Conservation (phyloP, 2,329 filamentous ascomycete species). For the Sarocladium brachiariae region DNA sequence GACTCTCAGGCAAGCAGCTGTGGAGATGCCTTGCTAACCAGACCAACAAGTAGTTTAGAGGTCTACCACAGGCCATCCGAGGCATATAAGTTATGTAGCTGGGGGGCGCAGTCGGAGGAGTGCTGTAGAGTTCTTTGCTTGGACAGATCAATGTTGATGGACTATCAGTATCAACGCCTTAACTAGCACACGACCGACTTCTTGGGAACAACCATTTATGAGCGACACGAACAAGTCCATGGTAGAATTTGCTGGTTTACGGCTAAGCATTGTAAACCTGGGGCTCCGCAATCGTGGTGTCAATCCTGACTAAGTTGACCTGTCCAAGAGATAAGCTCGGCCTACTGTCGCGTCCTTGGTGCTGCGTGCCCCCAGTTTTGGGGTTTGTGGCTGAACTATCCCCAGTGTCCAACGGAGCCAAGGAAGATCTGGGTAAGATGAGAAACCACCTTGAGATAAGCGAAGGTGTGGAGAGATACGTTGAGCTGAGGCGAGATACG, state of each 20-base stretch:
- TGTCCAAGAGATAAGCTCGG: neutral
- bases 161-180: neutral
- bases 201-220: neutral
- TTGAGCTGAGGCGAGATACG: neutral
- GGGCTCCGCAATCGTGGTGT: neutral
- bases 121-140: too few relatives aligned
- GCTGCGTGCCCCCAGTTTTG: neutral
- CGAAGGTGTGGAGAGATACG: neutral
- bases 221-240: neutral
- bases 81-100: too few relatives aligned
- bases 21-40: neutral
- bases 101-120: too few relatives aligned
- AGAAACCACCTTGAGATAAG: neutral
- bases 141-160: too few relatives aligned
- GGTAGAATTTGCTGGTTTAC: neutral
- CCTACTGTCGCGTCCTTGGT: neutral
- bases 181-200: neutral
- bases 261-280: neutral
- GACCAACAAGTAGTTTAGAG: neutral
- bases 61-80: neutral
- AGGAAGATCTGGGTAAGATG: neutral
- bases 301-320: neutral
- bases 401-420: neutral
- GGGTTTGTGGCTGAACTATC: neutral
- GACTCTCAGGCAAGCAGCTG: neutral